Base-by-base conservation (phyloP, 352 stramenopile species). In the Pythium insidiosum region DNA sequence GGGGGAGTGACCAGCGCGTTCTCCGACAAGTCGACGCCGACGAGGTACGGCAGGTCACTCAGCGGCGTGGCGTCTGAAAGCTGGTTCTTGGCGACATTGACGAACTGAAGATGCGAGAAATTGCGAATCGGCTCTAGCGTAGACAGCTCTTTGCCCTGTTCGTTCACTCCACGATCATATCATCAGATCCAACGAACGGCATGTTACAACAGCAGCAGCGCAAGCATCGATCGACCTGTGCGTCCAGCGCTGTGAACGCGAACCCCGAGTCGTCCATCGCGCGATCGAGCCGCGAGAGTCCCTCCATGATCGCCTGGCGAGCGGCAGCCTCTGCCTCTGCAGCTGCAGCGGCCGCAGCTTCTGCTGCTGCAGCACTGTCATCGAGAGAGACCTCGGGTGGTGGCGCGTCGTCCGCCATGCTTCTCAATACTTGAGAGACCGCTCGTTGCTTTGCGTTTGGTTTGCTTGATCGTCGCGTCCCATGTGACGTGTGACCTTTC, bases 211-310 rank as follows among this genome's bases (percentile, higher is more conserved):
- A n/a, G n/a, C n/a, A n/a, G n/a, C n/a, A n/a, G n/a, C n/a, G n/a
- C n/a, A n/a, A n/a, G n/a, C n/a, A n/a, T n/a, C n/a, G n/a, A n/a
- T n/a, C n/a, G n/a, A n/a, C n/a, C n/a, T n/a, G n/a, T n/a, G 81
- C 53, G 31, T 91, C 73, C 22, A 91, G 50, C 15, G 79, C 68
- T 13, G 72, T 88, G 53, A 88, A 88, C 13, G 79, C 75, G 53
- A 64, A 91, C 36, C 75, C 79, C 16, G 76, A 83, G 63, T 88
- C 66, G 41, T 88, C 79, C 16, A 83, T 33, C 25, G 76, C 74
- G 20, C 74, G 70, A 44, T 91, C 75, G 36, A 91, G 67, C n/a
- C 75, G 63, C 26, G 75, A 84, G 18, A 91, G 67, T 0, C 75
- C 74, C 31, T 87, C 60, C 66, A 55, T 58, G 29, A 63, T 38